Evolutionary conservation across 2,329 filamentous ascomycete species (phyloP).

Genomic region (Clathrospora elynae): DNA sequence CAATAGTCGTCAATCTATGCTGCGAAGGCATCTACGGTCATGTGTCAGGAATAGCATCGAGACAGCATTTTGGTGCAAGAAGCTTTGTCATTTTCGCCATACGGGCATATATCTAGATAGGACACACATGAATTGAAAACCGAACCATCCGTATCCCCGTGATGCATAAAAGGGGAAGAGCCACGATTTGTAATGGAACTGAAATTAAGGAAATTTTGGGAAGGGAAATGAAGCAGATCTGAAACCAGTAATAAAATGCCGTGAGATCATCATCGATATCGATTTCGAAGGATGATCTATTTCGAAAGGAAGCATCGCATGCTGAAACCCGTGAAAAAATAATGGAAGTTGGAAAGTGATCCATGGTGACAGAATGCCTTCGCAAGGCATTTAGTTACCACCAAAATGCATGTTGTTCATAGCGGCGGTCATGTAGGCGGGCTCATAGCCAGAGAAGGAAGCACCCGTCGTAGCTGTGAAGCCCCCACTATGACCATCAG

Average conservation of each 20-base stretch:
- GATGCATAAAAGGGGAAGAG: constrained; percentile 6
- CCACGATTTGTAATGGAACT: background rate
- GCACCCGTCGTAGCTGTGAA: constrained; percentile 10
- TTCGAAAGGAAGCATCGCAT: constrained; percentile 5
- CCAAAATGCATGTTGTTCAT: constrained; percentile 37
- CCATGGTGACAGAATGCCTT: background rate
- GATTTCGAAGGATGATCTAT: constrained; percentile 4
- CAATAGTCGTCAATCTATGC: too few relatives aligned
- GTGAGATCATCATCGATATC: background rate
- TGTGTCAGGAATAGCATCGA: too few relatives aligned
- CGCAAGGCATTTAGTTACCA: background rate
- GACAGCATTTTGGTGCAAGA: constrained; percentile 11
- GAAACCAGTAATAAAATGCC: constrained; percentile 9
- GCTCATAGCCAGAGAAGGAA: constrained; percentile 22
- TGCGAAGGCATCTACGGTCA: too few relatives aligned
- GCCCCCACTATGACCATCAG: constrained; percentile 10
- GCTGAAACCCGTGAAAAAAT: background rate
- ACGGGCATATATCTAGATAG: constrained; percentile 11
- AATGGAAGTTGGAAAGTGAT: too few relatives aligned
- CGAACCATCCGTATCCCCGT: background rate
- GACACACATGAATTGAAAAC: constrained; percentile 13
- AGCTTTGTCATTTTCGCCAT: constrained; percentile 20
- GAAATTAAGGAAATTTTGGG: constrained; percentile 6
- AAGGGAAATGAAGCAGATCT: constrained; percentile 4
- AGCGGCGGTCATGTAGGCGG: constrained; percentile 21